phyloP scores from a whole-genome alignment of 2,329 filamentous ascomycete species.

The Aulographum hederae region DNA sequence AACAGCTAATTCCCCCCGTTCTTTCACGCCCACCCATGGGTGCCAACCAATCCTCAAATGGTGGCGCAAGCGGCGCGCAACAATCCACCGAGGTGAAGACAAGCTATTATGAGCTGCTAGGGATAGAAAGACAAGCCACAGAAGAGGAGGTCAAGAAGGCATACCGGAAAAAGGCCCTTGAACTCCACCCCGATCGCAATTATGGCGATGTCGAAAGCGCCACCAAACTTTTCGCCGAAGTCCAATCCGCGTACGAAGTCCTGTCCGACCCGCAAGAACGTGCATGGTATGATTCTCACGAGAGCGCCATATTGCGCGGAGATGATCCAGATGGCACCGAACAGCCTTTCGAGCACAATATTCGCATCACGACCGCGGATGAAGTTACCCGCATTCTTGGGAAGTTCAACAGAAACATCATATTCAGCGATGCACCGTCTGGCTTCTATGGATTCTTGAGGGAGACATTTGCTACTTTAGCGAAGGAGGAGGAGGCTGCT shows the following conservation, averaged over 20 bases:
- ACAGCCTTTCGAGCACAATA: slow-evolving; percentile 45
- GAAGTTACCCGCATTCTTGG: slow-evolving; percentile 65
- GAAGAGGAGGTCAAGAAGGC: slow-evolving; percentile 92
- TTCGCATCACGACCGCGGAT: slow-evolving; percentile 59
- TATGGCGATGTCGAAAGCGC: slow-evolving; percentile 68
- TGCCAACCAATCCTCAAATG: slow-evolving; percentile 24
- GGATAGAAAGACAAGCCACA: slow-evolving; percentile 50
- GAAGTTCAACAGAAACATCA: slow-evolving; percentile 59
- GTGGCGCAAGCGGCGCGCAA: slow-evolving; percentile 8
- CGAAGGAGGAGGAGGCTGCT: slow-evolving; percentile 60
- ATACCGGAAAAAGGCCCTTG: slow-evolving; percentile 76
- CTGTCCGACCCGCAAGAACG: slow-evolving; percentile 89
- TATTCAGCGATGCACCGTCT: slow-evolving; percentile 59
- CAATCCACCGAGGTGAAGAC: slow-evolving; percentile 40
- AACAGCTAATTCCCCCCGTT: too few relatives aligned
- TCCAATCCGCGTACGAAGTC: slow-evolving; percentile 90
- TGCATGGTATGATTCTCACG: slow-evolving; percentile 94
- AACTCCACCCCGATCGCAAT: slow-evolving; percentile 90
- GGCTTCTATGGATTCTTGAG: slow-evolving; percentile 75
- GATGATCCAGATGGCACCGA: slow-evolving; percentile 29
- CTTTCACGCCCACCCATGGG: too few relatives aligned
- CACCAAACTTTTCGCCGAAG: slow-evolving; percentile 73
- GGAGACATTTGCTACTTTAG: slow-evolving; percentile 62
- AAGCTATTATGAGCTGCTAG: slow-evolving; percentile 75
- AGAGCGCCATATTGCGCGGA: slow-evolving; percentile 62